Conservation (phyloP, 78 protist genomes). For the Cyanophora paradoxa region DNA sequence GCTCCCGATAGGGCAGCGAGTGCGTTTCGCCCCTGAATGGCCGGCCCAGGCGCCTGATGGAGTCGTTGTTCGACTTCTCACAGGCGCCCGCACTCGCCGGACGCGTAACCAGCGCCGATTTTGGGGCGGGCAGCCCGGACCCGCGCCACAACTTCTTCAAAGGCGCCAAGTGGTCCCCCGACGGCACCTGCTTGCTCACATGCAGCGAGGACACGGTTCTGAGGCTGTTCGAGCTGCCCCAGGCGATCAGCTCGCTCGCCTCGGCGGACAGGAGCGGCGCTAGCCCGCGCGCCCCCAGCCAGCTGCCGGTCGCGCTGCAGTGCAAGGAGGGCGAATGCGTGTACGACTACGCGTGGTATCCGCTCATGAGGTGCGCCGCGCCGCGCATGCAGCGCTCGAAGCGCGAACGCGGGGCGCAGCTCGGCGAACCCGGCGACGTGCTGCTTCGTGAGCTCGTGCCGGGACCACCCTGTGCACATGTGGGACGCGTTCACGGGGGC, state of each 20-base stretch:
- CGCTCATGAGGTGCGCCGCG: not conserved
- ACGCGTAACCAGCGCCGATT: too few relatives aligned
- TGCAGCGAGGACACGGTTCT: constrained; percentile 20
- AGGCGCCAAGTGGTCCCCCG: constrained; percentile 17
- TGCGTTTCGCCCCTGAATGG: too few relatives aligned
- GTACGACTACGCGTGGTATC: constrained; percentile 8
- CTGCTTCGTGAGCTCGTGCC: not conserved
- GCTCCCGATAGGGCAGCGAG: too few relatives aligned
- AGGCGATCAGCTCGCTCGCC: too few relatives aligned
- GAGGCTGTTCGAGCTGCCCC: constrained; percentile 33
- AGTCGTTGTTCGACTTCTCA: too few relatives aligned
- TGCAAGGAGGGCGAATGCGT: not conserved
- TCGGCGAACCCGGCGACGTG: not conserved
- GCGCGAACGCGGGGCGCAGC: not conserved
- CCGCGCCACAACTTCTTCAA: not conserved
- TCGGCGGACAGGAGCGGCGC: not conserved
- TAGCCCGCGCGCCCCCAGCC: too few relatives aligned
- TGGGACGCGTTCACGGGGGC: constrained; percentile 36
- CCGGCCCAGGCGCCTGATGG: too few relatives aligned
- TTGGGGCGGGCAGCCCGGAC: too few relatives aligned
- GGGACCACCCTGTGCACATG: constrained; percentile 24
- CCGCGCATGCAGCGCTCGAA: not conserved
- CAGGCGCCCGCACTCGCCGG: too few relatives aligned
- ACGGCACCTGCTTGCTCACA: constrained; percentile 24
- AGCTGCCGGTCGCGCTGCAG: constrained; percentile 1